Evolutionary conservation across 805 yeast species (phyloP).

Genomic region (Ogataea pini): DNA sequence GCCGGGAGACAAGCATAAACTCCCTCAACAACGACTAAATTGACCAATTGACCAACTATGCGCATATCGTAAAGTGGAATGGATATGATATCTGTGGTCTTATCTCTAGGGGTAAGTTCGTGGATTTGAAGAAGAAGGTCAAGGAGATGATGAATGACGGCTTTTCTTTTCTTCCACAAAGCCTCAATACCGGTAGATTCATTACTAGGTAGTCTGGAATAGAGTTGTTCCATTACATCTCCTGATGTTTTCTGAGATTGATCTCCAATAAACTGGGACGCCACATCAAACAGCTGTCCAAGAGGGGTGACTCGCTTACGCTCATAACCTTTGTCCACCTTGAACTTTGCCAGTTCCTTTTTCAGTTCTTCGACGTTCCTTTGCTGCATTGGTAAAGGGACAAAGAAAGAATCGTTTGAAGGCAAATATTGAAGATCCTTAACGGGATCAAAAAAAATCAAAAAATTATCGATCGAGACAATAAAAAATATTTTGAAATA

Average conservation of each 20-base stretch:
- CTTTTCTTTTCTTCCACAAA: slow-evolving; percentile 17
- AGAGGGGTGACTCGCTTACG: slow-evolving; percentile 34
- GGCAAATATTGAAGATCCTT: not conserved
- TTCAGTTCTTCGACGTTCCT: slow-evolving; percentile 22
- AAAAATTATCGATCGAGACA: not conserved
- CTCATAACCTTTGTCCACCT: slow-evolving; percentile 26
- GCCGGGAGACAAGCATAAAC: slow-evolving; percentile 61
- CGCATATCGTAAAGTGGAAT: slow-evolving; percentile 87
- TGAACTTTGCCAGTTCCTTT: slow-evolving; percentile 25
- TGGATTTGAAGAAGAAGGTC: slow-evolving; percentile 42
- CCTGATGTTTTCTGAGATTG: not conserved
- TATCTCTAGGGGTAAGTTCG: slow-evolving; percentile 34
- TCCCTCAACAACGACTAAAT: slow-evolving; percentile 67
- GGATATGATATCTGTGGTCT: slow-evolving; percentile 45
- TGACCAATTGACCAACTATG: slow-evolving; percentile 63
- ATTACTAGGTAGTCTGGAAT: slow-evolving; percentile 4
- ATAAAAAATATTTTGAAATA: not conserved
- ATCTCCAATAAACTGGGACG: slow-evolving; percentile 21
- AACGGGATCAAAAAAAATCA: not conserved
- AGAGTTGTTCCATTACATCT: slow-evolving; percentile 13
- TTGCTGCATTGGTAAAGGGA: slow-evolving; percentile 9
- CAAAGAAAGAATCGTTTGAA: not conserved
- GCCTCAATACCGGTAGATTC: not conserved
- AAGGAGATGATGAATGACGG: slow-evolving; percentile 40
- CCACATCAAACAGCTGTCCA: slow-evolving; percentile 34